Percentiles rank a stretch among this genome's conserved stretches.
These are phyloP conservation scores for Lagenidium giganteum DNA, from an alignment of 352 stramenopile species.

Conservation along the genomic window DNA sequence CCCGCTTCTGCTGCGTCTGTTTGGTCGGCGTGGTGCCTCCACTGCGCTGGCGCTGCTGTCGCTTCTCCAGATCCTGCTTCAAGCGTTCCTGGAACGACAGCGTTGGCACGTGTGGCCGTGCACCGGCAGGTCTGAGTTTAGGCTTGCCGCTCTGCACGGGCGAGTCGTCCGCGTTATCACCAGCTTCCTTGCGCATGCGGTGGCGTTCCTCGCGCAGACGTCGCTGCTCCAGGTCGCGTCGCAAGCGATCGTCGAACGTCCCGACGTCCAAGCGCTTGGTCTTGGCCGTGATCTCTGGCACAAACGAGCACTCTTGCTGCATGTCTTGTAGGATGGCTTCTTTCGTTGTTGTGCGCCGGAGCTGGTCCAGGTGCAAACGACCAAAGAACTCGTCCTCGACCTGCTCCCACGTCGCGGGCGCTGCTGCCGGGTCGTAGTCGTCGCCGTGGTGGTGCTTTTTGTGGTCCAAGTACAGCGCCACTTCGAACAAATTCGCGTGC, in stretches of 20 bases:
- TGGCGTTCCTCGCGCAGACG: conserved; percentile 33
- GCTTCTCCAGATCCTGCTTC: conserved; percentile 36
- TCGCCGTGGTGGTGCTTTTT: not conserved
- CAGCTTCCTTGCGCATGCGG: conserved; percentile 4
- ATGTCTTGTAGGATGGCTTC: conserved; percentile 46
- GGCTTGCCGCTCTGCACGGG: not conserved
- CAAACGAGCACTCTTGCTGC: conserved; percentile 50
- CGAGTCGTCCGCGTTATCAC: conserved; percentile 9
- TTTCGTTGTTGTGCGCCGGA: conserved; percentile 41
- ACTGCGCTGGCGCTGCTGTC: conserved; percentile 23
- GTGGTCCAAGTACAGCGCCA: conserved; percentile 13
- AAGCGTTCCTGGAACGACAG: conserved; percentile 40
- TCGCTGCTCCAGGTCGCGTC: conserved; percentile 44
- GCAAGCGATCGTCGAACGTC: conserved; percentile 55
- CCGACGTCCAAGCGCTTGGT: conserved; percentile 33
- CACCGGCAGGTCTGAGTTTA: not conserved
- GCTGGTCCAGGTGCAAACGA: conserved; percentile 54
- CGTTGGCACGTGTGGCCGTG: not conserved
- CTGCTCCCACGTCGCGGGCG: conserved; percentile 30
- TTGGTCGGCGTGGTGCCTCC: too few relatives aligned
- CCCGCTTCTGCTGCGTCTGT: too few relatives aligned
- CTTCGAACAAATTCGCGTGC: conserved; percentile 7
- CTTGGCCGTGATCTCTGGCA: conserved; percentile 33
- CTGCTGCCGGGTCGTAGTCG: not conserved
- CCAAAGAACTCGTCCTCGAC: conserved; percentile 62